Base-by-base conservation (phyloP, 306 rosid species). In the Medicago arabica region DNA sequence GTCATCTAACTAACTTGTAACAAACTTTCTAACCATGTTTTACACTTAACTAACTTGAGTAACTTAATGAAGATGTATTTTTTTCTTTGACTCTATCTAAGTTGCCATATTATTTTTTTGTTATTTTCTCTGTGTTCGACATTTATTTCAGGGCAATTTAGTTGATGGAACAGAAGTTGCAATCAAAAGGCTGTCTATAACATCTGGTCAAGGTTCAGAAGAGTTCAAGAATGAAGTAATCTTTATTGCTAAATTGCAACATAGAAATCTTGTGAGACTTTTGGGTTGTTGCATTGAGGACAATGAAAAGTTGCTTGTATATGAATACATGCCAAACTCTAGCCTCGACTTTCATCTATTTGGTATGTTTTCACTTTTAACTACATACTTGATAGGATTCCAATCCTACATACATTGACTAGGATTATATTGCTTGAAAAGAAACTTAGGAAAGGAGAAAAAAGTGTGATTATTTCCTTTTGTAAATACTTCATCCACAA, bases 221-320 rank as follows among this genome's bases (percentile, higher is more conserved):
- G 95, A 91, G 76, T 83, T 89, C 36, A 89, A 61, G 50, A 91
- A 91, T 69, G 92, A 91, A 78, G 92, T 86, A 9, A 58, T 81
- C 16, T 84, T 86, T 43, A 82, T 91, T 18, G 86, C 85, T 8
- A 88, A 84, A 71, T 80, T 91, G 62, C 96, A 91, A 69, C 93
- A 87, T 15, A 82, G 83, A 49, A 91, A 88, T 72, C 89, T 91
- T 36, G 90, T 89, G 21, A 86, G 85, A 85, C 90, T 91, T 15
- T 46, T 91, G 51, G 97, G 90, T 13, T 91, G 87, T 23, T 64
- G 88, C 75, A 63, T 81, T 55, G 90, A 87, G 31, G 86, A 76
- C 76, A 78, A 78, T 21, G 95, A 90, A 72, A 90, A 86, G 80
- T 51, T 87, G 16, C 88, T 86, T 41, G 75, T 89, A 11, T 91